A percentile compares a stretch with the other conserved stretches of the same genome.
Evolutionary conservation across 2,329 filamentous ascomycete species (phyloP).

Genomic region (Aschersonia sp.): DNA sequence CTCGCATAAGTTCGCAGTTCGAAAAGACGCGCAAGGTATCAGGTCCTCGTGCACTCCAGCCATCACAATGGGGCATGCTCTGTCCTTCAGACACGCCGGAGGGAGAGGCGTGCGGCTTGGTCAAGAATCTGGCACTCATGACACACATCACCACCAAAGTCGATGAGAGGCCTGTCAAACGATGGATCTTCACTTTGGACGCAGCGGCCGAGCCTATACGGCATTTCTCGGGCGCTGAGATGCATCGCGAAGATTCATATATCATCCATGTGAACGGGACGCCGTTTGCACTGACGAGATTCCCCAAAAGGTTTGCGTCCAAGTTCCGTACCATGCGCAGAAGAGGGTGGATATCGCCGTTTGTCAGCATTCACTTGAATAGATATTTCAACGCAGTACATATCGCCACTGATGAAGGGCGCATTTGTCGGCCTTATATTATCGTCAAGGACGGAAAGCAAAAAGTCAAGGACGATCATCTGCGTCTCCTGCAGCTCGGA

Average conservation of each 20-base stretch:
- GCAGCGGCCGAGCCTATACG: constrained; percentile 69
- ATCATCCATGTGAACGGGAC: constrained; percentile 94
- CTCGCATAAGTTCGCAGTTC: constrained; percentile 93
- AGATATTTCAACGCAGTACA: constrained; percentile 84
- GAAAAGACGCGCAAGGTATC: constrained; percentile 97
- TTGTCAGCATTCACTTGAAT: constrained; percentile 94
- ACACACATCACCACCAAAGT: constrained; percentile 97
- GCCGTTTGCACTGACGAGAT: constrained; percentile 72
- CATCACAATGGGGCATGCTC: constrained; percentile 96
- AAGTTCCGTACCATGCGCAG: constrained; percentile 78
- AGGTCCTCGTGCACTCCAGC: constrained; percentile 87
- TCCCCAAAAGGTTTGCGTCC: constrained; percentile 74
- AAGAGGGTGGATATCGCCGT: constrained; percentile 85
- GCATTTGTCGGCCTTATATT: constrained; percentile 91
- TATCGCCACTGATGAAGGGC: constrained; percentile 91
- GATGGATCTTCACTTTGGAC: constrained; percentile 75
- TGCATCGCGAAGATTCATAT: constrained; percentile 73
- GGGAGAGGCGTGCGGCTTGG: constrained; percentile 93
- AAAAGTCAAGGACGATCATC: constrained; percentile 63
- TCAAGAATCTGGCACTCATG: constrained; percentile 97
- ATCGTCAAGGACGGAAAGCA: constrained; percentile 82
- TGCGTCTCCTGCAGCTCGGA: constrained; percentile 70
- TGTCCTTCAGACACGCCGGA: constrained; percentile 96
- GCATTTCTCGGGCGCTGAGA: constrained; percentile 60
- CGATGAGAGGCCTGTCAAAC: constrained; percentile 78